Evolutionary conservation across 441 rosid genomes (phyloP), one percentile per base, ranked within the genome.

Genomic region (Biscutella laevigata): DNA sequence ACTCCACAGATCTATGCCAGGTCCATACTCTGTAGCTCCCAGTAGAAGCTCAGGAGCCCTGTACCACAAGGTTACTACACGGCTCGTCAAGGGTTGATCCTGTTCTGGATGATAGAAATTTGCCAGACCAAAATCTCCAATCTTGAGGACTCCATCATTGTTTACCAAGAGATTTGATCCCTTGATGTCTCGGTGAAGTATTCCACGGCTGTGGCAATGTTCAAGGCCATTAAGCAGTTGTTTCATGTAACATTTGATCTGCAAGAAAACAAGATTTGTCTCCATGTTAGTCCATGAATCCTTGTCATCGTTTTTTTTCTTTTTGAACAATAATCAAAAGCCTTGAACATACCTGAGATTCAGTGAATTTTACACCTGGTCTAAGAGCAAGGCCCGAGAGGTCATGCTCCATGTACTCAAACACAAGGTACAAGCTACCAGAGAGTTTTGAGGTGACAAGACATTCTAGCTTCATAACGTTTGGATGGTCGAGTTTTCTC

Each of bases 391-490:
- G 79, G 9, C 99, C 95, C 1, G 97, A 77, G 38, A 88, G 84
- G 68, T 88, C 97, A 51, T 88, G 97, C 52, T 92, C 99, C 95
- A 92, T 92, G 66, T 92, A 84, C 69, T 92, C 95, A 33, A 92
- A 92, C 28, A 88, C 86, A 45, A 92, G 94, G 70, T 83, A 83
- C 73, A 92, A 77, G 74, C 87, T 88, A 20, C 82, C 73, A 0
- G 95, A 86, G 79, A 83, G 71, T 66, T 77, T 78, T 5, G 97
- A 92, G 35, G 99, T 74, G 36, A 86, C 92, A 48, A 92, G 62
- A 41, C 80, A 85, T 59, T 92, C 90, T 7, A 92, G 94, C 66
- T 84, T 92, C 83, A 92, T 82, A 16, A 86, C 78, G 25, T 92
- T 92, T 15, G 84, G 97, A 74, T 92, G 99, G 64, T 86, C 92